Evolutionary conservation across 2,329 filamentous ascomycete genomes (phyloP).

Genomic region (Coniochaeta sp.): DNA sequence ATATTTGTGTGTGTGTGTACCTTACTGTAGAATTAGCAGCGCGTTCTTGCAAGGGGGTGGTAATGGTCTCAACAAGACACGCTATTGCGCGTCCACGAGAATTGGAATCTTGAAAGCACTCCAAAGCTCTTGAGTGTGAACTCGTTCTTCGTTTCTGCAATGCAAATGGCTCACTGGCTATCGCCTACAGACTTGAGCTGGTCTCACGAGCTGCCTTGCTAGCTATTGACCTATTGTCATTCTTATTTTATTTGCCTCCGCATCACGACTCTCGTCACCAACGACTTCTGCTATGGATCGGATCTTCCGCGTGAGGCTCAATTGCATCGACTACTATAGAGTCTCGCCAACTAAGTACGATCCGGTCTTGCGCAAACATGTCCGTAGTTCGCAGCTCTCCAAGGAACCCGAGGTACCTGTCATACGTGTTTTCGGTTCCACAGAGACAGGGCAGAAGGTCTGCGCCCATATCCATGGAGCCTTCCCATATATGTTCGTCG

Average conservation of each 20-base stretch:
- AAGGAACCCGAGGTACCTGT: constrained; percentile 73
- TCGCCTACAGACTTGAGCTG: not conserved
- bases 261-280: constrained; percentile 18
- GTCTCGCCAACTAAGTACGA: constrained; percentile 71
- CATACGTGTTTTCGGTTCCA: constrained; percentile 84
- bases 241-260: not conserved
- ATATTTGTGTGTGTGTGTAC: not conserved
- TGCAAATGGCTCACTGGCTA: not conserved
- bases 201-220: not conserved
- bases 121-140: not conserved
- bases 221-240: not conserved
- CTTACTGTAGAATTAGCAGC: too few species aligned
- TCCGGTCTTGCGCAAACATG: constrained; percentile 63
- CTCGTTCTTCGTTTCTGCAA: not conserved
- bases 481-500: constrained; percentile 91
- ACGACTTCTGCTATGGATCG: constrained; percentile 33
- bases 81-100: not conserved
- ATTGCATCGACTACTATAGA: constrained; percentile 95
- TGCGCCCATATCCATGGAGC: constrained; percentile 94
- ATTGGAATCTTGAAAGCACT: not conserved
- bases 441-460: constrained; percentile 90
- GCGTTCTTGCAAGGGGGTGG: not conserved
- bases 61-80: not conserved
- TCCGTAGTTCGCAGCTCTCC: constrained; percentile 48
- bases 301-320: constrained; percentile 81